Base-by-base conservation (phyloP, 345 rosid species). In the Arabis alpina region DNA sequence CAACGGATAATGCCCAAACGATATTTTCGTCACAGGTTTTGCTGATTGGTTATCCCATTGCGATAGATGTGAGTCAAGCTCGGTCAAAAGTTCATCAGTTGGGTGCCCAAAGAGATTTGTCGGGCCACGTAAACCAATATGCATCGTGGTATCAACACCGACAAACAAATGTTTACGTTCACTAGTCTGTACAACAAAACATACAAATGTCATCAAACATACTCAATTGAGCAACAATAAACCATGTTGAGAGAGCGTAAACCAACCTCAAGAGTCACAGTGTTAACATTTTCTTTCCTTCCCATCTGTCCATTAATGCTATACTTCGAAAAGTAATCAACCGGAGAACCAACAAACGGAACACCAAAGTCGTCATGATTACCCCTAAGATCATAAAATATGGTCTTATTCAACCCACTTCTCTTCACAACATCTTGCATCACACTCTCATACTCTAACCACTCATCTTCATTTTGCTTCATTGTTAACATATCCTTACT, bases 61-160 rank as follows among this genome's bases (percentile, higher is more conserved):
- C 5, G 97, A 89, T 16, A 94, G 81, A 48, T 85, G 81, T 3
- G 77, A 70, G 78, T 85, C 95, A 3, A 91, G 72, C 64, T 82
- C 79, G 49, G 73, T 69, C 61, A 94, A 77, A 56, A 94, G 80
- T 60, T 91, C 79, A 50, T 89, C 95, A 14, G 96, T 84, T 67
- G 97, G 99, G 76, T 94, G 99, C 6, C 97, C 97, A 58, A 91
- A 88, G 68, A 94, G 89, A 82, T 91, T 91, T 25, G 97, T 94
- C n/a, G 97, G 97, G 19, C 99, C 93, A 15, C 99, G 88, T 66
- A 89, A 57, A 32, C 99, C 97, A 67, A 87, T 78, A 40, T 82
- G 50, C 88, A 74, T 81, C 6, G 97, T 83, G 77, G 90, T 94
- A 69, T 94, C 99, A 78, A 94, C 76, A 68, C 95, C 96, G 27